Evolutionary conservation across 768 basidiomycete species (phyloP), one percentile per base, ranked within the genome.

Genomic region (Boletus rubroflammeus): DNA sequence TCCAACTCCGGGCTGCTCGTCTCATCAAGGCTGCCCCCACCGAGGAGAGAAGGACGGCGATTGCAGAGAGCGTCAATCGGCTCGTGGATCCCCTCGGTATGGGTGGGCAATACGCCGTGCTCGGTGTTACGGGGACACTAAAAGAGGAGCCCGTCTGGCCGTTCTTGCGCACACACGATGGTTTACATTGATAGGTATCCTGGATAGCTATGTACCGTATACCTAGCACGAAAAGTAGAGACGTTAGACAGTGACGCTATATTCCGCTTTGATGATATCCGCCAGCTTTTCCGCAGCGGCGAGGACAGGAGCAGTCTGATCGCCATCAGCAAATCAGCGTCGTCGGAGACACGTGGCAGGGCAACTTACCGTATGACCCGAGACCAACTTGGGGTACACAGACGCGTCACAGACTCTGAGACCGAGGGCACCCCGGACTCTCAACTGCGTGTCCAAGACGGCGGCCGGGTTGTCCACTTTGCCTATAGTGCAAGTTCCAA

Each of bases 71-170:
- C 0, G 89, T 85, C 23, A 69, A 78, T 52, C 72, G 94, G 56
- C 73, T 98, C n/a, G 80, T 93, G 17, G 90, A 97, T 67, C 76
- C 76, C 1, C 73, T 74, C 11, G 84, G 92, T 19, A 98, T 98
- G 96, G 96, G 97, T 0, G 76, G 69, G 36, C 82, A 96, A 73
- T 98, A 98, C 65, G 79, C 85, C 69, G 79, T 98, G 17, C 72
- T 98, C 68, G 93, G 85, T 2, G 57, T 87, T 3, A 65, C 58
- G 1, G 53, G 53, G 2, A 47, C 43, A n/a, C 56, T 48, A 10
- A 61, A 55, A 29, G 52, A 50, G 1, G 54, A 57, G 38, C 42
- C 50, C 0, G 62, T 63, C 35, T 74, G 72, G 73, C 74, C 73
- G 13, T 73, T 73, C 48, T 59, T 69, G 47, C 52, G 32, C 26